A percentile compares a stretch with the other conserved stretches of the same genome.
Conservation (phyloP, 2,329 filamentous ascomycete species). For the Exserohilum rostratum region DNA sequence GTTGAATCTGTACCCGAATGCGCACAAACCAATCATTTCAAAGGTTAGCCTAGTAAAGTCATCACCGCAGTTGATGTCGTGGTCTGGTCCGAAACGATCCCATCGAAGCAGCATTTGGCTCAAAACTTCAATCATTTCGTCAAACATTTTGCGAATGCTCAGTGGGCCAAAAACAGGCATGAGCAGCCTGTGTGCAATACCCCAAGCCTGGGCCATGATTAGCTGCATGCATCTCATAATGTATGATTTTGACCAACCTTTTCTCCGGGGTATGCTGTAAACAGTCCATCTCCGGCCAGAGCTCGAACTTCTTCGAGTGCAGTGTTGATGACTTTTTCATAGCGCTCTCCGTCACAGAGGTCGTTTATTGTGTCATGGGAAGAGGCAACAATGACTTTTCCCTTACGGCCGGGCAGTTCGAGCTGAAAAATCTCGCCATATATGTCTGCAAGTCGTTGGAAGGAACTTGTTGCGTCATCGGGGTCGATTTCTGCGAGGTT, state of each 20-base stretch:
- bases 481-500: slow-evolving; percentile 11
- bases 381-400: slow-evolving; percentile 8
- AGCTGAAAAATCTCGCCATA: slow-evolving; percentile 15
- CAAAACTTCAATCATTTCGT: slow-evolving; percentile 11
- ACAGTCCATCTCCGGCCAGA: slow-evolving; percentile 8
- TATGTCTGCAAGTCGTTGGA: slow-evolving; percentile 9
- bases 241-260: background rate
- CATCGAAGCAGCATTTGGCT: slow-evolving; percentile 13
- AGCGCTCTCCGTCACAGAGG: slow-evolving; percentile 7
- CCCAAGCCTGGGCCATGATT: slow-evolving; percentile 2
- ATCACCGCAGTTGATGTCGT: slow-evolving; percentile 10
- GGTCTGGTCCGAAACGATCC: slow-evolving; percentile 11
- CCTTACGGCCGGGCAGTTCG: slow-evolving; percentile 5
- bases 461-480: slow-evolving; percentile 3
- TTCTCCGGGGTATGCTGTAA: slow-evolving; percentile 11
- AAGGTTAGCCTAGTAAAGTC: slow-evolving; percentile 10
- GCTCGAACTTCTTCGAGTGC: slow-evolving; percentile 11
- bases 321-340: slow-evolving; percentile 10
- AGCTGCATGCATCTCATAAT: background rate
- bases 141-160: slow-evolving; percentile 12
- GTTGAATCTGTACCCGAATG: slow-evolving; percentile 15
- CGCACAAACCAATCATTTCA: slow-evolving; percentile 12
- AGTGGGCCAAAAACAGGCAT: slow-evolving; percentile 14
- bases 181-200: slow-evolving; percentile 6
- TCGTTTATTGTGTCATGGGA: slow-evolving; percentile 14